Evolutionary conservation across 148 eudicot species (phyloP), one percentile per base, ranked within the genome.

Genomic region (Vaccinium myrtillus): DNA sequence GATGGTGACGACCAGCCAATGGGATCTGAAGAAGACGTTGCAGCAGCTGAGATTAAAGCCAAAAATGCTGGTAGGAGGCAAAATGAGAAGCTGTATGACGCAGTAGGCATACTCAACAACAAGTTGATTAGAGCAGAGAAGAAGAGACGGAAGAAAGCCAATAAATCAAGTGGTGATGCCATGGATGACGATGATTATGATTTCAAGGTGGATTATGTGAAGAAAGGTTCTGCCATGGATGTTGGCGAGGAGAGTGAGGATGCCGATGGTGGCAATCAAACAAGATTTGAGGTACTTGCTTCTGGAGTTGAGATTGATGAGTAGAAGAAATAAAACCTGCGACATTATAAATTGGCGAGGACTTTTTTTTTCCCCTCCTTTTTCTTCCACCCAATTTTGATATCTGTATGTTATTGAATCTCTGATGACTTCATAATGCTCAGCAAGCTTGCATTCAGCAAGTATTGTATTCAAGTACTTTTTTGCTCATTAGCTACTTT

Each of bases 81-180:
- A 83, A 97, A 95, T 50, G 94, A 91, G 88, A 93, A 90, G 87
- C 88, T 95, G 27, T 93, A 95, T 82, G 89, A 87, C 27, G 98
- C 89, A 58, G 94, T 92, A 89, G 99, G 98, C 86, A 93, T 95
- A 86, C 91, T 95, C 23, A 95, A 97, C 87, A 89, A 94, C 6
- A 94, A 90, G 90, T 48, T 88, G 89, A 89, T 89, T 83, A 91
- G 87, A 88, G 97, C 98, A 6, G 94, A 89, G 85, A 95, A 93
- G 91, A 93, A 94, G 85, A 90, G 86, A 86, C 87, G 87, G 84
- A 97, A 95, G 84, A 95, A 93, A 77, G 91, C 88, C 58, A 86
- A 36, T 54, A 90, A 92, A 81, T 81, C 76, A 71, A 85, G 91
- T 8, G 93, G 82, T 43, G 92, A 91, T 84, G 92, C 88, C 27